Evolutionary conservation across 345 rosid genomes (phyloP), one percentile per base, ranked within the genome.

Genomic region (Toxicodendron radicans): DNA sequence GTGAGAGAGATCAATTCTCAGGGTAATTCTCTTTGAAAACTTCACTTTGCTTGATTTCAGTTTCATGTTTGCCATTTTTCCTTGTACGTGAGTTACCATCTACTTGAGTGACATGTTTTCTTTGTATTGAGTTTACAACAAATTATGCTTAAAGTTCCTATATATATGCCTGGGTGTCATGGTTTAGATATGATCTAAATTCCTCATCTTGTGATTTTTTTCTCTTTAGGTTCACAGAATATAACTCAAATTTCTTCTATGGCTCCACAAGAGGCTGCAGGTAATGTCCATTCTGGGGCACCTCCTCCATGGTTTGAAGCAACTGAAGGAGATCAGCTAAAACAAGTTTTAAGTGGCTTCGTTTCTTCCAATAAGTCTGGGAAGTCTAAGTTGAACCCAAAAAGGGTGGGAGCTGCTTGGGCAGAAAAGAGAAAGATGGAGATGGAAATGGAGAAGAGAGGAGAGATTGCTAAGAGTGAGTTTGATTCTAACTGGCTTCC

Each of bases 331-430:
- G 80, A 73, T 77, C 63, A 79, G 33, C 69, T 71, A 32, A 79
- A 71, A 53, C 79, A 77, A 43, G 51, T 76, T 35, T 81, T 77
- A 21, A 76, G 78, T 20, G 78, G 77, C 77, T 49, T 61, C 38
- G 53, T 68, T 52, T 65, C 72, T 73, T 81, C 85, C 53, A 83
- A 64, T 64, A 83, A 77, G 51, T 75, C 84, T 11, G 78, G 77
- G 70, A 95, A 93, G 78, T 79, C 81, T 58, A 89, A 89, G 75
- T 79, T 93, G 85, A 89, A 95, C 70, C 97, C 95, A 30, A 89
- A 91, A 61, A 87, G 97, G 75, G 97, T 93, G 27, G 98, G 99
- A 8, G 97, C 97, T 77, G 97, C 95, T 16, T 95, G 97, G 97
- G 97, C 98, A 71, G 97, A 95, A 75, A 90, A 75, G 85, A 87